Evolutionary conservation across 805 yeast species (phyloP).

Genomic region (Kodamaea restingae): DNA sequence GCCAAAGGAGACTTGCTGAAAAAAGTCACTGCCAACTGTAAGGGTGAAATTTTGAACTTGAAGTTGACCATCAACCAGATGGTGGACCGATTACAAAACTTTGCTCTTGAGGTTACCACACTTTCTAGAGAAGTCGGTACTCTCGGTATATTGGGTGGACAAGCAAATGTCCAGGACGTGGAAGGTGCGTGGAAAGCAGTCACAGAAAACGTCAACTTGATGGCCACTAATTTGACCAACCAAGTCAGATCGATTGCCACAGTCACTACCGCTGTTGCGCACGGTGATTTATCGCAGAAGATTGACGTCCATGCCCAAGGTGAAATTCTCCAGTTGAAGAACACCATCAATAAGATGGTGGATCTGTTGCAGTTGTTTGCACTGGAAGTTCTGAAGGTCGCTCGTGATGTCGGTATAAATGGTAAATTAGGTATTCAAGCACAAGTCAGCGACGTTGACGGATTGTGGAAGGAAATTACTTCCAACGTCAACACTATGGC

Average conservation of each 20-base stretch:
- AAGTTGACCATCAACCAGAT: slow-evolving; percentile 47
- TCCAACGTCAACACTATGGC: slow-evolving; percentile 94
- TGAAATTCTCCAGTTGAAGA: slow-evolving; percentile 78
- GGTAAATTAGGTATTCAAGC: slow-evolving; percentile 93
- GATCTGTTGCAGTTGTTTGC: slow-evolving; percentile 86
- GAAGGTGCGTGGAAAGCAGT: slow-evolving; percentile 52
- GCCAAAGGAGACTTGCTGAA: slow-evolving; percentile 79
- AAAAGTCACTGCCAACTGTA: slow-evolving; percentile 82
- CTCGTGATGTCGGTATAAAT: slow-evolving; percentile 89
- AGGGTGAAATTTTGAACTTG: slow-evolving; percentile 52
- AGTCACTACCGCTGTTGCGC: slow-evolving; percentile 88
- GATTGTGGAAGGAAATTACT: slow-evolving; percentile 87
- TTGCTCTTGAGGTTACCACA: slow-evolving; percentile 45
- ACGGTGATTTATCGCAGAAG: slow-evolving; percentile 81
- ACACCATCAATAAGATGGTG: slow-evolving; percentile 90
- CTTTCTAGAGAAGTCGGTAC: slow-evolving; percentile 47
- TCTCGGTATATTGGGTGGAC: slow-evolving; percentile 46
- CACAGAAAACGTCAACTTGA: slow-evolving; percentile 43
- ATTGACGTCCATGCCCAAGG: slow-evolving; percentile 90
- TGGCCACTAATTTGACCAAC: slow-evolving; percentile 52
- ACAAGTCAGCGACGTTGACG: slow-evolving; percentile 86
- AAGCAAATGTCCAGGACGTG: slow-evolving; percentile 48
- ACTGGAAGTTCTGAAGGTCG: slow-evolving; percentile 83
- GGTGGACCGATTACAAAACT: slow-evolving; percentile 49
- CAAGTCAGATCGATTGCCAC: slow-evolving; percentile 88